phyloP scores from a whole-genome alignment of 306 rosid genomes.

The Gillenia trifoliata region DNA sequence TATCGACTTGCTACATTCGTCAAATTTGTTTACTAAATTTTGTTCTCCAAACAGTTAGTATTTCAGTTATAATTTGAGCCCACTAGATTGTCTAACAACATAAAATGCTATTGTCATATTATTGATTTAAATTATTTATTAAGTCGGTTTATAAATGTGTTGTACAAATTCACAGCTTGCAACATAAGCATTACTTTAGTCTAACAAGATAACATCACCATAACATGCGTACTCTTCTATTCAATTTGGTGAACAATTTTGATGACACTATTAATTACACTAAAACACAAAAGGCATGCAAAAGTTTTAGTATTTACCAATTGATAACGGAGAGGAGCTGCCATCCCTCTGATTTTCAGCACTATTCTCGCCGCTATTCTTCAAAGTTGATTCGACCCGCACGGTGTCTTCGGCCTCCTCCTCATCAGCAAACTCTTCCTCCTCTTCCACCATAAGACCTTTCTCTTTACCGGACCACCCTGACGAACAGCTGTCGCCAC shows the following conservation, averaged over 20 bases:
- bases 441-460: constrained; percentile 11
- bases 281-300: neutral
- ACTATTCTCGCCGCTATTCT: constrained; percentile 15
- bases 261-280: neutral
- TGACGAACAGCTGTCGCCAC: constrained; percentile 7
- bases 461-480: constrained; percentile 32
- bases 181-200: no score
- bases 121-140: neutral
- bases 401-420: constrained; percentile 22
- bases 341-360: constrained; percentile 37
- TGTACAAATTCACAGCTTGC: neutral
- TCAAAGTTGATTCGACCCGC: constrained; percentile 25
- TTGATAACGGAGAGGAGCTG: constrained; percentile 35
- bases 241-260: neutral
- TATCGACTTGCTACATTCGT: neutral
- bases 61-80: neutral
- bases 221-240: neutral
- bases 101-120: neutral
- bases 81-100: neutral
- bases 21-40: neutral
- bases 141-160: neutral
- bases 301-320: constrained; percentile 29
- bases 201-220: neutral
- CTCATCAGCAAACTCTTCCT: constrained; percentile 4
- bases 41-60: neutral